Evolutionary conservation across 2,329 filamentous ascomycete species (phyloP).

Genomic region (Aureobasidium sp.): DNA sequence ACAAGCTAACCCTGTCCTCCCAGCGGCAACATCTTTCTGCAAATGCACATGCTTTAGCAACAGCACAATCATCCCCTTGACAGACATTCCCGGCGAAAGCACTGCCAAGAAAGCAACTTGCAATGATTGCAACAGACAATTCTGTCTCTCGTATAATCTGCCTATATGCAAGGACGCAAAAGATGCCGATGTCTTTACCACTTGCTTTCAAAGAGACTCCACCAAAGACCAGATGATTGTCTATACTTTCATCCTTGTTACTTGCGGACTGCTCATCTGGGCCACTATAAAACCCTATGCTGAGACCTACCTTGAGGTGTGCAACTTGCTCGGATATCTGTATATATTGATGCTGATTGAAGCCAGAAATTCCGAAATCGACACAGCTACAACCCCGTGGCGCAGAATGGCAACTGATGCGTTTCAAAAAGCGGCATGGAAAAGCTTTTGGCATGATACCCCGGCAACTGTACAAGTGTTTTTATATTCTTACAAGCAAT

Average conservation of each 20-base stretch:
- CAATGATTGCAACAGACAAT: slow-evolving; percentile 59
- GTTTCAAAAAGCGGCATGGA: neutral
- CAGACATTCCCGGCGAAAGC: slow-evolving; percentile 24
- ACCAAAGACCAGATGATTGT: slow-evolving; percentile 59
- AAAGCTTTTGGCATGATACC: slow-evolving; percentile 2
- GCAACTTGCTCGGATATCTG: slow-evolving; percentile 17
- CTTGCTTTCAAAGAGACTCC: slow-evolving; percentile 62
- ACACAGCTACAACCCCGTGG: slow-evolving; percentile 44
- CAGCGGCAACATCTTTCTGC: slow-evolving; percentile 56
- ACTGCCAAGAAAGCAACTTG: slow-evolving; percentile 41
- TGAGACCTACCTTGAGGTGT: slow-evolving; percentile 47
- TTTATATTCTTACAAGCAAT: slow-evolving; percentile 15
- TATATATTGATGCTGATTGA: neutral
- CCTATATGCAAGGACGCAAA: slow-evolving; percentile 55
- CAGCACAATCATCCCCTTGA: slow-evolving; percentile 60
- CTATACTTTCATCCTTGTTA: slow-evolving; percentile 57
- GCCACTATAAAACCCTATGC: slow-evolving; percentile 53
- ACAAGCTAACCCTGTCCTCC: slow-evolving; percentile 16
- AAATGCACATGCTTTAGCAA: slow-evolving; percentile 64
- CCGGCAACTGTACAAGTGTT: slow-evolving; percentile 14
- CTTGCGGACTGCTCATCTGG: slow-evolving; percentile 52
- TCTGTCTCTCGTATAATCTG: slow-evolving; percentile 55
- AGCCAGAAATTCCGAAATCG: slow-evolving; percentile 39
- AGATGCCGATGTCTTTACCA: slow-evolving; percentile 57
- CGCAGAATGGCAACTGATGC: slow-evolving; percentile 14